A percentile compares a stretch with the other conserved stretches of the same genome.
Evolutionary conservation across 1,139 yeast genomes (phyloP).

Genomic region (Pneumocystis jirovecii): DNA sequence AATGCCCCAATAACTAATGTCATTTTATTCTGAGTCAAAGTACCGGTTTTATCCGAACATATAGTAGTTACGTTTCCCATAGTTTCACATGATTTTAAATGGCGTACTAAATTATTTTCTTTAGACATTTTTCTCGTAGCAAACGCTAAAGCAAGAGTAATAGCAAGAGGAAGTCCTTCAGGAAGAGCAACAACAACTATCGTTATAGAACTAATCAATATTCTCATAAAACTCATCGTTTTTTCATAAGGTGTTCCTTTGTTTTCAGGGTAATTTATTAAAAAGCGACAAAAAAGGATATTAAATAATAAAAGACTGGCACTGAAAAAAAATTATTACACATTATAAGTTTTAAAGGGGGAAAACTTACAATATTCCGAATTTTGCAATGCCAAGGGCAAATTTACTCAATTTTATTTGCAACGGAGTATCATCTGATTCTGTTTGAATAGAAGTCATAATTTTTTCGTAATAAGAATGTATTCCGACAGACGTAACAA

Average conservation of each 20-base stretch:
- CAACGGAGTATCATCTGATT: conserved; percentile 71
- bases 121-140: conserved; percentile 97
- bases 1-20: conserved; percentile 30
- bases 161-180: conserved; percentile 48
- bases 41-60: conserved; percentile 96
- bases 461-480: conserved; percentile 86
- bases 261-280: conserved; percentile 46
- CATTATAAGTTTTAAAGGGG: background rate
- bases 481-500: conserved; percentile 81
- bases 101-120: conserved; percentile 87
- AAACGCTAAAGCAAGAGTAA: conserved; percentile 60
- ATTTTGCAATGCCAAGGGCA: conserved; percentile 87
- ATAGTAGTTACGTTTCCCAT: conserved; percentile 98
- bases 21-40: conserved; percentile 63
- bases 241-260: conserved; percentile 48
- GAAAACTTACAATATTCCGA: conserved; percentile 44
- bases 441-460: conserved; percentile 52
- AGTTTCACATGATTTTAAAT: conserved; percentile 84
- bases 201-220: conserved; percentile 80
- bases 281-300: conserved; percentile 63
- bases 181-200: conserved; percentile 96
- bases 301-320: conserved; percentile 69
- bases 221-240: conserved; percentile 70
- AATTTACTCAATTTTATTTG: conserved; percentile 67
- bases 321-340: conserved; percentile 20